Conservation (phyloP, 768 basidiomycete species). For the Lactarius trivialis region DNA sequence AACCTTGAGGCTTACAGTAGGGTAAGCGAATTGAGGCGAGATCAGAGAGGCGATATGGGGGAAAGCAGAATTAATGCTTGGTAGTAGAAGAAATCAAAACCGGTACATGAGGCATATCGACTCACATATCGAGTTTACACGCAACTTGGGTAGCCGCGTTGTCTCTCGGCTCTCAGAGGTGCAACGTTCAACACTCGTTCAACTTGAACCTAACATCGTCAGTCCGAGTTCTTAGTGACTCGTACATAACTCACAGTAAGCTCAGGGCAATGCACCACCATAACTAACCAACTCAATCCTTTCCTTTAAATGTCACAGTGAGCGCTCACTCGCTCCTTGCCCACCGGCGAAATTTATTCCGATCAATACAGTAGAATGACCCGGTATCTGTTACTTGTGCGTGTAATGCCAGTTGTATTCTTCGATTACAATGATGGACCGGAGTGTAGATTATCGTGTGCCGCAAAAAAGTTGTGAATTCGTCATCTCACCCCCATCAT, state of each 20-base stretch:
- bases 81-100: neutral
- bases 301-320: neutral
- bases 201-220: neutral
- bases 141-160: neutral
- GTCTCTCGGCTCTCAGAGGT: neutral
- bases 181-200: neutral
- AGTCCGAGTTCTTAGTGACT: neutral
- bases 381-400: neutral
- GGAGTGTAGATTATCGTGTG: neutral
- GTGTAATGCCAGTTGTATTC: neutral
- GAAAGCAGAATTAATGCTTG: neutral
- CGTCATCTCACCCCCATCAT: neutral
- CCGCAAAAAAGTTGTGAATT: neutral
- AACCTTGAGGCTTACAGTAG: neutral
- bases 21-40: neutral
- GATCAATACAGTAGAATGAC: neutral
- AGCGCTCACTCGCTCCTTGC: neutral
- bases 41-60: neutral
- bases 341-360: neutral
- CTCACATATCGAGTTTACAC: neutral
- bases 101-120: neutral
- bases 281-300: neutral
- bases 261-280: neutral
- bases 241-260: neutral
- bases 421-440: neutral